phyloP scores from a whole-genome alignment of 2,329 filamentous ascomycete species.

The Alternaria panax region DNA sequence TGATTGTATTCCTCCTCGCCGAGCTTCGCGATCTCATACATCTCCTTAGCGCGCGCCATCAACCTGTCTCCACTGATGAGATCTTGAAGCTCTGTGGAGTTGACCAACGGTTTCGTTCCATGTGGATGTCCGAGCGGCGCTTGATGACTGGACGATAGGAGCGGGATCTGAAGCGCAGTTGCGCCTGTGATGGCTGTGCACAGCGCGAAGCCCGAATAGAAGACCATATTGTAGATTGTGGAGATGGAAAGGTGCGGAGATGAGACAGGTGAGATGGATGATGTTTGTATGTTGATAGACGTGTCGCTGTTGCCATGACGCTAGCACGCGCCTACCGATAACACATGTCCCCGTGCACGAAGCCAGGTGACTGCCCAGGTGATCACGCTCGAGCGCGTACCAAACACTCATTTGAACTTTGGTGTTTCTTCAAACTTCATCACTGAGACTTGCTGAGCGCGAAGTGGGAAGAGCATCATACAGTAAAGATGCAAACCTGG shows the following conservation, averaged over 20 bases:
- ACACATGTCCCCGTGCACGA: slow-evolving; percentile 34
- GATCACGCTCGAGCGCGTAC: not conserved
- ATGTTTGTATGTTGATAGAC: slow-evolving; percentile 24
- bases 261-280: slow-evolving; percentile 21
- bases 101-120: slow-evolving; percentile 42
- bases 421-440: not conserved
- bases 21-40: slow-evolving; percentile 54
- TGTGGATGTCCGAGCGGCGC: slow-evolving; percentile 30
- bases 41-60: slow-evolving; percentile 42
- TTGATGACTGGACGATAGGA: slow-evolving; percentile 36
- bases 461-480: not conserved
- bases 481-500: not conserved
- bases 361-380: slow-evolving; percentile 7
- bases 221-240: slow-evolving; percentile 34
- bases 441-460: not conserved
- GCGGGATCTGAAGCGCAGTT: slow-evolving; percentile 40
- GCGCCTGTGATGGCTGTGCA: slow-evolving; percentile 39
- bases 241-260: slow-evolving; percentile 7
- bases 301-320: slow-evolving; percentile 35
- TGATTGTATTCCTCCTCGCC: slow-evolving; percentile 53
- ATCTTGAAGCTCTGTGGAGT: slow-evolving; percentile 46
- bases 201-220: slow-evolving; percentile 35
- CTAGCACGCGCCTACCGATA: slow-evolving; percentile 31
- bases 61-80: slow-evolving; percentile 47
- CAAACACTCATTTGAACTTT: not conserved